A percentile compares a stretch with the other conserved stretches of the same genome.
phyloP scores from a whole-genome alignment of 192 early-diverging fungal species.

The Coemansia sp. region DNA sequence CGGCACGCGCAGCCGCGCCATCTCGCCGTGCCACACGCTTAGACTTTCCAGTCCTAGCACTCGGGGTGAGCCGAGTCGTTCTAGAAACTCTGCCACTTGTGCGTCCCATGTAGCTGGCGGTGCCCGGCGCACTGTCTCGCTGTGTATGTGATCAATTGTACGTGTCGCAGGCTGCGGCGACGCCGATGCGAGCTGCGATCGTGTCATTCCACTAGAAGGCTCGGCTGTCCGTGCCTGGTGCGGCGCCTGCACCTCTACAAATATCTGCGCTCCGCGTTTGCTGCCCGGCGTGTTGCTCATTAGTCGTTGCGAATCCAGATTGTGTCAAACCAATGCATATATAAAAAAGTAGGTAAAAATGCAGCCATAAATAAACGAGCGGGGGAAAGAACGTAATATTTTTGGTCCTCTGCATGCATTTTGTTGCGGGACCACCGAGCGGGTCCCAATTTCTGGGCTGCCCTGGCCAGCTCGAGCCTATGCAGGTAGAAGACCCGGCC shows the following conservation, averaged over 20 bases:
- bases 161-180: conserved; percentile 32
- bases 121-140: conserved; percentile 3
- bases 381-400: too few relatives aligned
- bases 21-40: conserved; percentile 44
- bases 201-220: conserved; percentile 17
- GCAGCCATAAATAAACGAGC: too few relatives aligned
- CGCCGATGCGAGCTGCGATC: conserved; percentile 27
- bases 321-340: too few relatives aligned
- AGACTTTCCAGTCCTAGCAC: conserved; percentile 39
- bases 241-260: conserved; percentile 27
- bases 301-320: too few relatives aligned
- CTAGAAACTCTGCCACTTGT: conserved; percentile 30
- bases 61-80: conserved; percentile 38
- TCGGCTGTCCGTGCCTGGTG: conserved; percentile 21
- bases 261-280: conserved; percentile 24
- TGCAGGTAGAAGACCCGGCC: too few relatives aligned
- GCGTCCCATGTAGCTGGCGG: conserved; percentile 38
- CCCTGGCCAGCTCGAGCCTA: too few relatives aligned
- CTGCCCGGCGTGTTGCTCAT: conserved; percentile 7
- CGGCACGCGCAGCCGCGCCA: conserved; percentile 28
- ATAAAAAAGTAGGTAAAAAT: too few relatives aligned
- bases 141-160: conserved; percentile 28
- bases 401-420: too few relatives aligned
- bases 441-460: too few relatives aligned
- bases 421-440: too few relatives aligned